Percentiles rank a stretch among this genome's conserved stretches.
phyloP scores from a whole-genome alignment of 192 early-diverging fungal species.

The Coemansia sp. region DNA sequence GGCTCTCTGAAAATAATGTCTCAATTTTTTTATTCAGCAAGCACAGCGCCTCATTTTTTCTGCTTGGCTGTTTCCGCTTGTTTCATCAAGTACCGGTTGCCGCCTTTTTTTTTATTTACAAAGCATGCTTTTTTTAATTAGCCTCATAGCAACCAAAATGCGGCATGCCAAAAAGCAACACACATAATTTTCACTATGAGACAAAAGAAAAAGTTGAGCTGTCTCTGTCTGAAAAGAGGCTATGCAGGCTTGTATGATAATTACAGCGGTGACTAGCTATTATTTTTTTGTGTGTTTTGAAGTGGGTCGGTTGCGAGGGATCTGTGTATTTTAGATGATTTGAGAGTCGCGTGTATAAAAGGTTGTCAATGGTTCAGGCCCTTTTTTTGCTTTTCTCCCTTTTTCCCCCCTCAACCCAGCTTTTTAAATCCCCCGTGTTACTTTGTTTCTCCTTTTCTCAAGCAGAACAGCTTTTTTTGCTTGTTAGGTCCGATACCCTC shows the following conservation, averaged over 20 bases:
- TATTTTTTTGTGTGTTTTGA: neutral
- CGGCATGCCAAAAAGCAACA: neutral
- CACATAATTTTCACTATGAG: neutral
- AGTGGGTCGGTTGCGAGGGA: too few relatives aligned
- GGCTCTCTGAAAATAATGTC: neutral
- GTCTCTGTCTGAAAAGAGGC: neutral
- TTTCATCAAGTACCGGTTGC: neutral
- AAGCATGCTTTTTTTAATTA: conserved; percentile 2
- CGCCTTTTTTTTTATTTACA: conserved; percentile 3
- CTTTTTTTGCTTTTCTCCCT: too few relatives aligned
- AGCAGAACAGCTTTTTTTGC: too few relatives aligned
- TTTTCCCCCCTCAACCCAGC: too few relatives aligned
- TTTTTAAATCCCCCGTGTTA: too few relatives aligned
- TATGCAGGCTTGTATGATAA: neutral
- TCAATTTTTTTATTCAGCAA: neutral
- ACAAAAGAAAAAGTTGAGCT: neutral
- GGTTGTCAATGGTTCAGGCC: too few relatives aligned
- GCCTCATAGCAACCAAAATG: neutral
- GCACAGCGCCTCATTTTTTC: neutral
- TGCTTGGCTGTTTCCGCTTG: neutral
- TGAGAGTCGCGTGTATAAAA: too few relatives aligned
- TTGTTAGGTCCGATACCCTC: too few relatives aligned
- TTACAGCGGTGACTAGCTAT: neutral
- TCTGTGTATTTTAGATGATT: too few relatives aligned
- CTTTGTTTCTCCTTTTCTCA: too few relatives aligned